Evolutionary conservation across 2,329 filamentous ascomycete species (phyloP), one percentile per base, ranked within the genome.

Genomic region (Thielaviopsis cerberus): DNA sequence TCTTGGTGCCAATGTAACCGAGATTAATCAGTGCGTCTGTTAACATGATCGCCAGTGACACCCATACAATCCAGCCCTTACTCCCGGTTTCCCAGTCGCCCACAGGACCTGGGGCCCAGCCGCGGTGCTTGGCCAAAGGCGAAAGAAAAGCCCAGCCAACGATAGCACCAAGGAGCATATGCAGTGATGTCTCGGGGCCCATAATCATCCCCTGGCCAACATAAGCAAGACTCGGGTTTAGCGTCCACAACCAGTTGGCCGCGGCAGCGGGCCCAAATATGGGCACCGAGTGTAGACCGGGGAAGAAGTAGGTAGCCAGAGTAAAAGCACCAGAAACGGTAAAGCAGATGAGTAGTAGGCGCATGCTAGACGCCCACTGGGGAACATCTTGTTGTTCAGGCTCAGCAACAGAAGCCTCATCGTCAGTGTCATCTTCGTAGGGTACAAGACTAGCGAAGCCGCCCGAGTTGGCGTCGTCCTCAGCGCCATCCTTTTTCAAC

Each of bases 31-130:
- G 76, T 0, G 91, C 88, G 69, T 98, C 92, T 23, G 88, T 87
- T 25, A 98, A 76, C 92, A 98, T 98, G 63, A 98, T 96, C 3
- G 92, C 88, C 27, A 98, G 73, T 34, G 88, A 95, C 1, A 94
- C 77, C 92, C 92, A 98, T 0, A 98, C 88, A 61, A 98, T 97
- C 92, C 92, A 98, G 45, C 91, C 92, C 71, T 97, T 96, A 68
- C 88, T 95, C 10, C 92, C 92, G 17, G 77, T 81, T 60, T 91
- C 86, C 92, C 92, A 98, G 68, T 94, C 86, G 58, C 81, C 77
- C 0, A 96, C 88, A 1, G 82, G 77, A 0, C 90, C 92, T 2
- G 89, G 86, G 10, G 92, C 92, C 92, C 92, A 98, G 2, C 86
- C 88, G 64, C 79, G 81, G 59, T 76, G 72, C 68, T 95, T 96